These are phyloP conservation scores for Fusarium sp. DNA, from an alignment of 2,329 filamentous ascomycete species.

Conservation along the genomic window DNA sequence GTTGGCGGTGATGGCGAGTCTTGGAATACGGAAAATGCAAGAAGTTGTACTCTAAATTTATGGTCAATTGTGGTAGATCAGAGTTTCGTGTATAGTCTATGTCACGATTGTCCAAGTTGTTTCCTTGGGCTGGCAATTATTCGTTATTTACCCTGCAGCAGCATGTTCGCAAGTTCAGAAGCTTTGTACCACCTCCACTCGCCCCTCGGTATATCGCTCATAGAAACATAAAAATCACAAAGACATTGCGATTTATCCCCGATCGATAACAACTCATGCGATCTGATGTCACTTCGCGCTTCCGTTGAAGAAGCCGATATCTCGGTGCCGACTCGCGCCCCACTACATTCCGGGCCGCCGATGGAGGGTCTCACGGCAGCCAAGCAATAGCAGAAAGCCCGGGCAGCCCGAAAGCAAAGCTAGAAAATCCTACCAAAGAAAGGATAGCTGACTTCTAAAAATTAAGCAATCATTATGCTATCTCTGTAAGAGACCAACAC, in stretches of 20 bases:
- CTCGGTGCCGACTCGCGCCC: conserved; percentile 17
- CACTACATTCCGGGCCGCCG: conserved; percentile 16
- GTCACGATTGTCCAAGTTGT: no score
- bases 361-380: conserved; percentile 13
- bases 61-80: no score
- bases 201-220: no score
- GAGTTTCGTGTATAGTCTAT: no score
- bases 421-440: not conserved
- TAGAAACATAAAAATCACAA: rapidly evolving
- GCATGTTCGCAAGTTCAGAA: no score
- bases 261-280: not conserved
- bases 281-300: conserved; percentile 16
- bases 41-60: no score
- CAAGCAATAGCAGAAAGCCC: conserved; percentile 5
- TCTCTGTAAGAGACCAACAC: not conserved
- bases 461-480: not conserved
- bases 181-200: no score
- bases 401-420: conserved; percentile 1
- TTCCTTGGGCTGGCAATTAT: no score
- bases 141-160: no score
- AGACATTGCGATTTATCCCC: no score
- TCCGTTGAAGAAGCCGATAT: conserved; percentile 8
- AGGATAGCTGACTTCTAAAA: not conserved
- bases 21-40: no score
- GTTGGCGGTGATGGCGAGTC: no score